These are phyloP conservation scores for Phoenix dactylifera DNA, from an alignment of 176 grass and related monocot genomes.

Conservation along the genomic window DNA sequence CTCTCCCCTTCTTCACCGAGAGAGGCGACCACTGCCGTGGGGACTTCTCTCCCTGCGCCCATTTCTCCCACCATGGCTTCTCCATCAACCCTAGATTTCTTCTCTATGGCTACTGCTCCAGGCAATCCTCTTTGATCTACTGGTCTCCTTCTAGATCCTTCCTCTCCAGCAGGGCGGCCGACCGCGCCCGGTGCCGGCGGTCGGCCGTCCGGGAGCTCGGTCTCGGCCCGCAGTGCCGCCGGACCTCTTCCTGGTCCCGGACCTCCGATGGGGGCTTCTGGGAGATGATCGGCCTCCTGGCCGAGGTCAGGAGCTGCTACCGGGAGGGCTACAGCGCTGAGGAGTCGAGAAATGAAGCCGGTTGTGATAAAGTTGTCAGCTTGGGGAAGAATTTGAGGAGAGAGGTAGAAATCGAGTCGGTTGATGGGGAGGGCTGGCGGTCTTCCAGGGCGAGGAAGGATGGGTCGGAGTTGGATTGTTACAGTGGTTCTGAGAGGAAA, in stretches of 20 bases:
- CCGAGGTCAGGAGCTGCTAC: too few relatives aligned
- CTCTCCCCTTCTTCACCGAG: neutral
- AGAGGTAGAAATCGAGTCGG: neutral
- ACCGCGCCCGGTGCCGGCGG: neutral
- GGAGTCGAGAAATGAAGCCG: neutral
- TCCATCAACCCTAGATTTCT: conserved; percentile 14
- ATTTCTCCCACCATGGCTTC: neutral
- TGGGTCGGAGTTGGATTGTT: neutral
- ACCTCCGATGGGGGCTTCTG: neutral
- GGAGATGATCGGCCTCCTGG: neutral
- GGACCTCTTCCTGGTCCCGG: too few relatives aligned
- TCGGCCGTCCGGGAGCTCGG: too few relatives aligned
- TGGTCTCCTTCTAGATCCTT: conserved; percentile 13
- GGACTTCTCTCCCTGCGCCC: neutral
- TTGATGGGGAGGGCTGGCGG: neutral
- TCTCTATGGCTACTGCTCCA: conserved; percentile 11
- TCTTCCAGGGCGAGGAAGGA: conserved; percentile 6
- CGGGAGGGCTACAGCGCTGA: too few relatives aligned
- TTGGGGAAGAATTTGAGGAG: neutral
- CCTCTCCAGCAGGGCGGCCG: neutral
- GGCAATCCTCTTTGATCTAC: conserved; percentile 12
- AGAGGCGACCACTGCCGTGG: too few relatives aligned
- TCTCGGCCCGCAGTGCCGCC: too few relatives aligned
- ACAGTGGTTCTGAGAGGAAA: neutral
- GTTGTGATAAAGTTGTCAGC: neutral